These are phyloP conservation scores for Trebouxia sp. DNA, from an alignment of 139 green algal species.

Conservation along the genomic window DNA sequence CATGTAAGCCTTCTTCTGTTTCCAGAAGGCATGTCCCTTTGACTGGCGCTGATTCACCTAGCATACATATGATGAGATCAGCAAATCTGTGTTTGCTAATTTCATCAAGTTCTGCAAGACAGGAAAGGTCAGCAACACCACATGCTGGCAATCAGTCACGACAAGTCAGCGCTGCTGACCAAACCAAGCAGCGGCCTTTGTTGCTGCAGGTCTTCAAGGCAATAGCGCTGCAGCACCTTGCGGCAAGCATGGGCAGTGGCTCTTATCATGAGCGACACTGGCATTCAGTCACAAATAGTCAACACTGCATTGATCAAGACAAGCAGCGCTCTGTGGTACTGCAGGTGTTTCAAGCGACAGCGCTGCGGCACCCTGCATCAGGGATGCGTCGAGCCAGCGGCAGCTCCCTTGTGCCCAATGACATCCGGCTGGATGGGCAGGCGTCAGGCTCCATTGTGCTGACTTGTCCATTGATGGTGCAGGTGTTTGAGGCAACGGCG, in stretches of 20 bases:
- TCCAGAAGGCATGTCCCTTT: too few species aligned
- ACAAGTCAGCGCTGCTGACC: too few species aligned
- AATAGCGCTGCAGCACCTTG: constrained; percentile 71
- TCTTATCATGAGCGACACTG: constrained; percentile 93
- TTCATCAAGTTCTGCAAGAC: too few species aligned
- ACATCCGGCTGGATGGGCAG: constrained; percentile 79
- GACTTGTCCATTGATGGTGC: constrained; percentile 76
- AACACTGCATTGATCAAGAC: constrained; percentile 68
- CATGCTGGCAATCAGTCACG: too few species aligned
- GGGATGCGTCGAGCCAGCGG: constrained; percentile 30
- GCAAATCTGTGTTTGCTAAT: too few species aligned
- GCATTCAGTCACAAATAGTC: too few species aligned
- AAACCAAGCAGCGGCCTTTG: too few species aligned
- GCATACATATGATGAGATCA: too few species aligned
- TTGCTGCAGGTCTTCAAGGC: too few species aligned
- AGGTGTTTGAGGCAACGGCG: constrained; percentile 56
- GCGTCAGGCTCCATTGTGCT: constrained; percentile 76
- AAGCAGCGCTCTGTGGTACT: constrained; percentile 32
- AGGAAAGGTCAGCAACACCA: too few species aligned
- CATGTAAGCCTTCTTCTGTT: neutral
- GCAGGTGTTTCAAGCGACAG: constrained; percentile 56
- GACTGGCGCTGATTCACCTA: too few species aligned
- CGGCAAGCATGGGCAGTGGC: constrained; percentile 32
- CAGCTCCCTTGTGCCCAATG: constrained; percentile 93
- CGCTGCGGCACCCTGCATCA: constrained; percentile 74